A percentile compares a stretch with the other conserved stretches of the same genome.
Conservation (phyloP, 2,329 filamentous ascomycete genomes). For the Pseudodiploospora longispora region DNA sequence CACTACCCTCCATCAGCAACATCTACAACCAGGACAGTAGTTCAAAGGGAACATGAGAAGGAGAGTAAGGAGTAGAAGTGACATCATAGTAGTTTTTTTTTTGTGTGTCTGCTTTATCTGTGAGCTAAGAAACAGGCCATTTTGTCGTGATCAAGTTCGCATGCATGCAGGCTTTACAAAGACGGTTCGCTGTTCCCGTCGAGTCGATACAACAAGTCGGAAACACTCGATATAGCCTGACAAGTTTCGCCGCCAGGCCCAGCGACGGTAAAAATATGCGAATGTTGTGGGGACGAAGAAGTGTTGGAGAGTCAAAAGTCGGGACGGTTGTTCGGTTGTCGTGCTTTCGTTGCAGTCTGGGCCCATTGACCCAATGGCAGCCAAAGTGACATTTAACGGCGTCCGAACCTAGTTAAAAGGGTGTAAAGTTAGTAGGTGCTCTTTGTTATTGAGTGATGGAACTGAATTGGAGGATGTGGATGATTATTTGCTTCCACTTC, state of each 20-base stretch:
- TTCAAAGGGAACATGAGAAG: neutral
- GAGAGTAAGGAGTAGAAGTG: constrained; percentile 7
- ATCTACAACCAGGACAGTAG: too few relatives aligned
- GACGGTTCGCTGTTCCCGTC: constrained; percentile 18
- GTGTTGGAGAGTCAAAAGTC: constrained; percentile 9
- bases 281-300: constrained; percentile 10
- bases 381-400: constrained; percentile 58
- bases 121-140: constrained; percentile 34
- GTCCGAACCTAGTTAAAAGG: constrained; percentile 87
- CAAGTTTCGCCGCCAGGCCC: constrained; percentile 9
- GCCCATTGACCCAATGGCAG: constrained; percentile 1
- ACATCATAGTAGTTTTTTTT: constrained; percentile 6
- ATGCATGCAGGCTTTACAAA: constrained; percentile 25
- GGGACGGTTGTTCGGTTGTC: constrained; percentile 8
- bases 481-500: constrained; percentile 34
- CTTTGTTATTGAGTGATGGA: constrained; percentile 12
- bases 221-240: constrained; percentile 9
- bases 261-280: constrained; percentile 7
- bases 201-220: constrained; percentile 9
- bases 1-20: too few relatives aligned
- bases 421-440: constrained; percentile 53
- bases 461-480: too few relatives aligned
- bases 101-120: constrained; percentile 28
- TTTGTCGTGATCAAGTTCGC: constrained; percentile 33
- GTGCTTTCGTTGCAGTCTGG: constrained; percentile 16